A percentile compares a stretch with the other conserved stretches of the same genome.
These are phyloP conservation scores for Gracilariopsis chorda DNA, from an alignment of 23 red algal genomes.

Conservation along the genomic window DNA sequence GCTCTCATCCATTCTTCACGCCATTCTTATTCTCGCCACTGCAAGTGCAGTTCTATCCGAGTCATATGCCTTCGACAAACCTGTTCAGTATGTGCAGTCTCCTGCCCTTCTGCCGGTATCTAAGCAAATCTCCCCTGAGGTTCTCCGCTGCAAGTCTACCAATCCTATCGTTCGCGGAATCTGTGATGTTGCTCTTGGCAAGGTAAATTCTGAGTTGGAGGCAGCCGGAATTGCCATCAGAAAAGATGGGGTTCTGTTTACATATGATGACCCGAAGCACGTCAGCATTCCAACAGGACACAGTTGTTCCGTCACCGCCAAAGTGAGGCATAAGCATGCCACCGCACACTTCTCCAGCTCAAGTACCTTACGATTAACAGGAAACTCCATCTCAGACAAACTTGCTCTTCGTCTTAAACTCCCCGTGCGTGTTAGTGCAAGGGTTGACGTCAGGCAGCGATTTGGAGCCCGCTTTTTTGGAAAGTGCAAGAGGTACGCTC, in stretches of 20 bases:
- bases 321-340: not conserved
- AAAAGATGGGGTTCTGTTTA: not conserved
- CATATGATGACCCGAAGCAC: not conserved
- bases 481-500: not conserved
- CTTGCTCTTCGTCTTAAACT: not conserved
- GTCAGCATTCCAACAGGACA: not conserved
- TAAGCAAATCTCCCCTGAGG: not conserved
- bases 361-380: not conserved
- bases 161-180: not conserved
- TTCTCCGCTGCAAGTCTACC: not conserved
- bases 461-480: not conserved
- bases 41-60: no score
- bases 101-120: not conserved
- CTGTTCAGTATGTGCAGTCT: no score
- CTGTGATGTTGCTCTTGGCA: not conserved
- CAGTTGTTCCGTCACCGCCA: not conserved
- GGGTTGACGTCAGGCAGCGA: not conserved
- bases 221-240: not conserved
- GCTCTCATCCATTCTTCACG: no score
- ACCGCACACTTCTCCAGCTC: not conserved
- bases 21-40: no score
- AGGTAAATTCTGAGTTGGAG: not conserved
- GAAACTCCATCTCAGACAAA: not conserved
- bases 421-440: not conserved
- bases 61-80: no score